Conservation (phyloP, 805 yeast genomes). For the Hemisphaericaspora nanyangensis region DNA sequence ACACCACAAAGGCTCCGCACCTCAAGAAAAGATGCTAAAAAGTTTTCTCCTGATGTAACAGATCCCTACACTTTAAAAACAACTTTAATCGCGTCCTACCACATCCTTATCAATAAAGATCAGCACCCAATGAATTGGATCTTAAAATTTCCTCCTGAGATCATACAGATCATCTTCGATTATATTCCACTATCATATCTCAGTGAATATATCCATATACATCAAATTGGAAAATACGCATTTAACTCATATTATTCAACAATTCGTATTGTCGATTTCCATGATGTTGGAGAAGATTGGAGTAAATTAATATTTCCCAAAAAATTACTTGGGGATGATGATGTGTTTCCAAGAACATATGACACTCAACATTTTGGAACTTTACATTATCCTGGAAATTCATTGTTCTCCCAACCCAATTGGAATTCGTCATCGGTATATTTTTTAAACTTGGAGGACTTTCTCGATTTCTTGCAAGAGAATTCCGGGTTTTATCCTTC, state of each 20-base stretch:
- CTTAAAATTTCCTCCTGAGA: neutral
- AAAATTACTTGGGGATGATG: neutral
- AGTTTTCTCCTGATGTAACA: too few relatives aligned
- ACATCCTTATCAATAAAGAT: too few relatives aligned
- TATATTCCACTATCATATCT: neutral
- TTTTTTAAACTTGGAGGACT: neutral
- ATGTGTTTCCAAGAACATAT: neutral
- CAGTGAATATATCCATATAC: neutral
- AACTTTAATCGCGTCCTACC: too few relatives aligned
- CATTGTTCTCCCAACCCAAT: neutral
- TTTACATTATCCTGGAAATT: neutral
- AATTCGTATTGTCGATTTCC: neutral
- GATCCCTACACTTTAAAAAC: too few relatives aligned
- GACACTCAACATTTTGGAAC: neutral
- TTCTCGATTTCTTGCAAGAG: neutral
- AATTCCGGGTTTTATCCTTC: neutral
- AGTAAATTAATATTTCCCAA: neutral
- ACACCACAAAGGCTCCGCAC: too few relatives aligned
- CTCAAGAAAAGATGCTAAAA: too few relatives aligned
- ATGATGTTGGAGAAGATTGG: neutral
- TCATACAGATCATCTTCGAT: neutral
- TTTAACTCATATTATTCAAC: neutral
- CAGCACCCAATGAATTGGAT: neutral
- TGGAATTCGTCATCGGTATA: neutral
- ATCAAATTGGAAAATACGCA: neutral